phyloP scores from a whole-genome alignment of 1,139 yeast genomes.

The Taphrina populina region DNA sequence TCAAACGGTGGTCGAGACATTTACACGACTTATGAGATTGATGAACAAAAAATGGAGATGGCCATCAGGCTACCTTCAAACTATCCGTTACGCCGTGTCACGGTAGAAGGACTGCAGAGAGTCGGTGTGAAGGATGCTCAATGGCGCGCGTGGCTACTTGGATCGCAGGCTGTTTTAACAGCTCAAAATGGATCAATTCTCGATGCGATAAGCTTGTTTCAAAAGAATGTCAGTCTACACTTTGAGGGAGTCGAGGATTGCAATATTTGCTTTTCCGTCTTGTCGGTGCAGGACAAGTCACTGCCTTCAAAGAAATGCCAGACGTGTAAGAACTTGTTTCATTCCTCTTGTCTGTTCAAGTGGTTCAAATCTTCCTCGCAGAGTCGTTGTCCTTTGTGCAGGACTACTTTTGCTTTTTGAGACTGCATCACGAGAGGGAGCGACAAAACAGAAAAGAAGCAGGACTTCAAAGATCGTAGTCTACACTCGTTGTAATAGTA shows the following conservation, averaged over 20 bases:
- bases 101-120: slow-evolving; percentile 73
- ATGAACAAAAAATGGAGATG: slow-evolving; percentile 84
- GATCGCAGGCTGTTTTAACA: slow-evolving; percentile 77
- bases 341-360: slow-evolving; percentile 92
- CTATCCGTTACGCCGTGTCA: slow-evolving; percentile 72
- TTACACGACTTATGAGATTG: slow-evolving; percentile 71
- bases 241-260: slow-evolving; percentile 90
- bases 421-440: neutral
- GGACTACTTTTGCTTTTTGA: slow-evolving; percentile 64
- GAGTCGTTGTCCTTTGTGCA: slow-evolving; percentile 91
- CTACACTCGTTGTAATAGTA: too few species aligned
- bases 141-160: slow-evolving; percentile 94
- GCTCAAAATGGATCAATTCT: slow-evolving; percentile 72
- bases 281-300: slow-evolving; percentile 76
- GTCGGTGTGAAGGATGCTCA: slow-evolving; percentile 88
- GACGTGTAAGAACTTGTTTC: slow-evolving; percentile 91
- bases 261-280: slow-evolving; percentile 80
- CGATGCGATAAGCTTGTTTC: slow-evolving; percentile 79
- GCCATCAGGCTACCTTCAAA: slow-evolving; percentile 66
- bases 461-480: too few species aligned
- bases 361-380: slow-evolving; percentile 96
- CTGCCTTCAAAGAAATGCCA: slow-evolving; percentile 84
- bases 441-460: slow-evolving; percentile 1
- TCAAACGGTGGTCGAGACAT: slow-evolving; percentile 67
- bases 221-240: slow-evolving; percentile 74